Evolutionary conservation across 306 rosid genomes (phyloP), one percentile per base, ranked within the genome.

Genomic region (Astragalus membranaceus): DNA sequence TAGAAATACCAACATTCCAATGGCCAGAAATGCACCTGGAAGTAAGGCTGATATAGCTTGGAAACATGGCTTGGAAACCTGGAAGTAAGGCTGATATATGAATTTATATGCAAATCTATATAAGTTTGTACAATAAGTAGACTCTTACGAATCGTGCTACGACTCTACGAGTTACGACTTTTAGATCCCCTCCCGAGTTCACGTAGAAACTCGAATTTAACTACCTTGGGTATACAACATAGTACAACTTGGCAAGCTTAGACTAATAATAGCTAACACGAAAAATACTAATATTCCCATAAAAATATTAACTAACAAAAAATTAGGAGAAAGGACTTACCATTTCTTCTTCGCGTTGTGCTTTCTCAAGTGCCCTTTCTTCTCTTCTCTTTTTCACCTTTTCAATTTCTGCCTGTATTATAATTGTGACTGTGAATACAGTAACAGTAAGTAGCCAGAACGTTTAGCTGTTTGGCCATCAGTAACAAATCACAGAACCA

Each of bases 351-450:
- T 94, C 99, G 10, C 82, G 97, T 10, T 75, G 97, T 59, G 99
- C 99, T 63, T 91, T 94, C 81, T 91, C 99, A 79, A 89, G 87
- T 43, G 99, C 97, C 75, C 99, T 87, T 80, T 91, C 99, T 80
- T 94, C 99, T 79, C 99, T 89, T 84, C 99, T 89, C 86, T 89
- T 94, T 78, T 94, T 94, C 82, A 94, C 97, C 68, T 94, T 94
- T 67, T 91, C 99, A 56, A 94, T 85, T 86, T 94, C 96, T 4
- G 96, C 97, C 99, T 94, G 83, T 84, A 85, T 68, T 69, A 73
- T 47, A 71, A 77, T 69, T 69, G 48, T 7, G 26, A 67, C 67
- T 69, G 48, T 7, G 26, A 67, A 75, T 36, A 60, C 14, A 29
- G 23, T 39, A 61, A 76, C 7, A 0, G 32, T 50, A 41, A 61